These are phyloP conservation scores for Ramaria rubella DNA, from an alignment of 768 basidiomycete genomes.

Conservation along the genomic window DNA sequence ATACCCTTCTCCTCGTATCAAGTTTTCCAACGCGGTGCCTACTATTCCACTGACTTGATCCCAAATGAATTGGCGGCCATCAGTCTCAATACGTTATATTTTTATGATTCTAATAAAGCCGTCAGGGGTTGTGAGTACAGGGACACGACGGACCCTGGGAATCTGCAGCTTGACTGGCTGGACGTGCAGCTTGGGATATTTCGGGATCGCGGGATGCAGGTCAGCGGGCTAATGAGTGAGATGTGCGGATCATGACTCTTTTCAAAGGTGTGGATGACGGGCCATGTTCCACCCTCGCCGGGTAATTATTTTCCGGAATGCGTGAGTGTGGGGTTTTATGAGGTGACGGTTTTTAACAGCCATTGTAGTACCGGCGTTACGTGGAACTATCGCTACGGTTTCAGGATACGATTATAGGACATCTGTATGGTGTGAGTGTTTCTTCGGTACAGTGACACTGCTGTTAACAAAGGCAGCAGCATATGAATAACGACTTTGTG, in stretches of 20 bases:
- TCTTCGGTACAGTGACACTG: constrained; percentile 2
- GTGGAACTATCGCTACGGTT: constrained; percentile 70
- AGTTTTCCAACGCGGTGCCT: constrained; percentile 84
- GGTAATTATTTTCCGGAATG: constrained; percentile 83
- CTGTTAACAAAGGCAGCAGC: constrained; percentile 35
- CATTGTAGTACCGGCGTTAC: constrained; percentile 52
- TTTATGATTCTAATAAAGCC: constrained; percentile 80
- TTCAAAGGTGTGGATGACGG: constrained; percentile 31
- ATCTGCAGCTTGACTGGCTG: constrained; percentile 84
- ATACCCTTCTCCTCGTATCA: constrained; percentile 74
- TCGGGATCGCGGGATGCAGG: constrained; percentile 67
- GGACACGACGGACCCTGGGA: constrained; percentile 67
- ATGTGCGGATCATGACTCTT: background rate
- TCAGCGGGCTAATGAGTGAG: constrained; percentile 24
- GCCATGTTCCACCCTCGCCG: constrained; percentile 81
- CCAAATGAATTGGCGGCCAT: constrained; percentile 70
- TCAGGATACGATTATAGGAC: constrained; percentile 84
- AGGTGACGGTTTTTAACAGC: background rate
- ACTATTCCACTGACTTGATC: constrained; percentile 75
- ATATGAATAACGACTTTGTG: constrained; percentile 84
- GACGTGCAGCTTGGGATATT: constrained; percentile 73
- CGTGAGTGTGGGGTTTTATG: constrained; percentile 38
- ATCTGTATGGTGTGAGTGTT: constrained; percentile 68
- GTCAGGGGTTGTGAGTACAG: constrained; percentile 65
- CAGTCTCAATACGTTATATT: constrained; percentile 86